Conservation (phyloP, 371 early-diverging fungal genomes). For the Syncephalastrum sp. region DNA sequence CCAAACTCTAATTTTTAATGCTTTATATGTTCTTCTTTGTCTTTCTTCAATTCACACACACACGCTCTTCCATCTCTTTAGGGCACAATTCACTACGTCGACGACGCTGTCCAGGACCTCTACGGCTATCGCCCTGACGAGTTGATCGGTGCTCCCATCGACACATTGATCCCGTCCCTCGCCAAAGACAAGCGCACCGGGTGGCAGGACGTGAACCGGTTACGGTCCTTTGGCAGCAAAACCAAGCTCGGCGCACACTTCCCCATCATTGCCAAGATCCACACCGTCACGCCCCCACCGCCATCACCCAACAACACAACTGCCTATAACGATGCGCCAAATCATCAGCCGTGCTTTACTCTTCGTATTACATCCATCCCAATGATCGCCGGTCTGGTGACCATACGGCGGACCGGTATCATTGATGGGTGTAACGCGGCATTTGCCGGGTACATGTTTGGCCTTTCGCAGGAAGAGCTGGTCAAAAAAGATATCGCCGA, state of each 20-base stretch:
- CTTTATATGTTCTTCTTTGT: neutral
- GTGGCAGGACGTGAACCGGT: slow-evolving; percentile 39
- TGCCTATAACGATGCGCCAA: no score
- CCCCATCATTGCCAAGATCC: slow-evolving; percentile 58
- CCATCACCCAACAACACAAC: neutral
- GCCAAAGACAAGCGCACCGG: slow-evolving; percentile 2
- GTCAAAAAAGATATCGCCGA: slow-evolving; percentile 49
- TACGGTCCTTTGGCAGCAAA: slow-evolving; percentile 60
- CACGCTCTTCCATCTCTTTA: slow-evolving; percentile 9
- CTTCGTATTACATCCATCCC: slow-evolving; percentile 67
- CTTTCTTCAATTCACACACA: neutral
- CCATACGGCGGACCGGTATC: slow-evolving; percentile 48
- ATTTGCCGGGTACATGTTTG: slow-evolving; percentile 70
- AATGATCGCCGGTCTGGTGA: slow-evolving; percentile 69
- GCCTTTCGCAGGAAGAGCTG: slow-evolving; percentile 55
- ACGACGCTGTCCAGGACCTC: slow-evolving; percentile 52
- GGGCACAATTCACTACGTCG: slow-evolving; percentile 54
- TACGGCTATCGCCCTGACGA: slow-evolving; percentile 55
- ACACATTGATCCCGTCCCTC: slow-evolving; percentile 43
- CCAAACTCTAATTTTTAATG: slow-evolving; percentile 9
- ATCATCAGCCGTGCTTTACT: slow-evolving; percentile 9
- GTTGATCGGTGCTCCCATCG: slow-evolving; percentile 42
- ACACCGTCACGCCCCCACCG: slow-evolving; percentile 19
- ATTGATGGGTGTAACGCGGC: slow-evolving; percentile 66
- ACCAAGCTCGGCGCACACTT: slow-evolving; percentile 58